Evolutionary conservation across 371 early-diverging fungal species (phyloP).

Genomic region (Mucor lusitanicus): DNA sequence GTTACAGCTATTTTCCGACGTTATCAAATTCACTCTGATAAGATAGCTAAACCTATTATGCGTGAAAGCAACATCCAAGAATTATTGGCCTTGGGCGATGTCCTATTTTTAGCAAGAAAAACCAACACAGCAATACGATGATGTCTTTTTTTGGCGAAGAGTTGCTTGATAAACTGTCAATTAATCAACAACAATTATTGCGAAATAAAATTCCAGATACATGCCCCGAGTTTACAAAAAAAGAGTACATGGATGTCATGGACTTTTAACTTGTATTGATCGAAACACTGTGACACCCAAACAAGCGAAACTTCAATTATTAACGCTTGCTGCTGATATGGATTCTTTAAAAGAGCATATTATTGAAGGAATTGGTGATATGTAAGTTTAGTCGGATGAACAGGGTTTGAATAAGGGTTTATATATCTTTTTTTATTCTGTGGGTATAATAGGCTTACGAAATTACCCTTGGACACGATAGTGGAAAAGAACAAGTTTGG

Average conservation of each 20-base stretch:
- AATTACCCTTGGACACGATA: conserved; percentile 6
- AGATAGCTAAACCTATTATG: conserved; percentile 8
- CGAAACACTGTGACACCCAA: conserved; percentile 9
- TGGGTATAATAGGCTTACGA: conserved; percentile 15
- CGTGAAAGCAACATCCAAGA: conserved; percentile 17
- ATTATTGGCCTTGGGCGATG: conserved; percentile 18
- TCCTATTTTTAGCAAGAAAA: conserved; percentile 12
- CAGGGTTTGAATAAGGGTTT: conserved; percentile 16
- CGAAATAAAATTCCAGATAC: conserved; percentile 9
- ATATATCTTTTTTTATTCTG: conserved; percentile 10
- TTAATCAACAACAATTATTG: background rate
- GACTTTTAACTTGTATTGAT: conserved; percentile 9
- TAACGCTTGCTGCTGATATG: conserved; percentile 15
- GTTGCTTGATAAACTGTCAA: conserved; percentile 10
- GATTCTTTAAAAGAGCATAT: conserved; percentile 13
- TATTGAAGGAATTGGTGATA: conserved; percentile 22
- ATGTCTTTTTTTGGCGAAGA: conserved; percentile 12
- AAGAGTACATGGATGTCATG: conserved; percentile 11
- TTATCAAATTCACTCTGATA: conserved; percentile 12
- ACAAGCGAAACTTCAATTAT: conserved; percentile 14
- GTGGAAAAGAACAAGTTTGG: conserved; percentile 24
- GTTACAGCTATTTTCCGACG: conserved; percentile 15
- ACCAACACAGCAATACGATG: conserved; percentile 16
- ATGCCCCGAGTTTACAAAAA: conserved; percentile 14
- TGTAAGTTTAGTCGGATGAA: conserved; percentile 23